phyloP scores from a whole-genome alignment of 176 grass and related monocot genomes.

The Pontederia crassipes region DNA sequence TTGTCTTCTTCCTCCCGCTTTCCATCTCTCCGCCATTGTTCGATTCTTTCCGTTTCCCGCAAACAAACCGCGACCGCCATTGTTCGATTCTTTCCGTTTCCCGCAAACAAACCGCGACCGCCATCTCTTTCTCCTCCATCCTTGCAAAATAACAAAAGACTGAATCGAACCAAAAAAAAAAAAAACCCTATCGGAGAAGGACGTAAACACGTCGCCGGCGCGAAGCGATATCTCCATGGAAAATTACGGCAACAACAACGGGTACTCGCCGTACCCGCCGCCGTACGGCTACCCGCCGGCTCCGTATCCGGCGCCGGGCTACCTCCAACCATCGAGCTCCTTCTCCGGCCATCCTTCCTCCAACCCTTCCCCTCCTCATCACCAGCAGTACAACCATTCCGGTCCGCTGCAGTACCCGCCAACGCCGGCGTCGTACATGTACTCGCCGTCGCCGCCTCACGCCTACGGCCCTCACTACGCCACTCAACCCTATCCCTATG shows the following conservation, averaged over 20 bases:
- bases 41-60: too few species aligned
- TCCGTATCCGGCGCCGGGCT: not conserved
- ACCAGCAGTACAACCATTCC: slow-evolving; percentile 33
- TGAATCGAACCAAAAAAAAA: not conserved
- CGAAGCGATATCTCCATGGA: too few species aligned
- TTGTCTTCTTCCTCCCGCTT: too few species aligned
- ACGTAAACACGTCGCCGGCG: too few species aligned
- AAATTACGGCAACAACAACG: not conserved
- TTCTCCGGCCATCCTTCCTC: not conserved
- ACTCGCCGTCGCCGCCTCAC: not conserved
- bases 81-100: too few species aligned
- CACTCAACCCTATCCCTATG: not conserved
- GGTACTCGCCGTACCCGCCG: not conserved
- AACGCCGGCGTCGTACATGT: not conserved
- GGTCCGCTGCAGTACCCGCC: slow-evolving; percentile 39
- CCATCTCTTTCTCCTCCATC: not conserved
- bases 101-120: too few species aligned
- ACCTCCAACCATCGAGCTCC: not conserved
- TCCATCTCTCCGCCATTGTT: too few species aligned
- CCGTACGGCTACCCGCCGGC: not conserved
- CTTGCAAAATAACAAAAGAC: too few species aligned
- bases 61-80: too few species aligned
- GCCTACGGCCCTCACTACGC: not conserved
- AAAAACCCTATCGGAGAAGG: not conserved
- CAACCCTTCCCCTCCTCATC: not conserved